phyloP scores from a whole-genome alignment of 495 filamentous ascomycete genomes.

The Daldinia loculata region DNA sequence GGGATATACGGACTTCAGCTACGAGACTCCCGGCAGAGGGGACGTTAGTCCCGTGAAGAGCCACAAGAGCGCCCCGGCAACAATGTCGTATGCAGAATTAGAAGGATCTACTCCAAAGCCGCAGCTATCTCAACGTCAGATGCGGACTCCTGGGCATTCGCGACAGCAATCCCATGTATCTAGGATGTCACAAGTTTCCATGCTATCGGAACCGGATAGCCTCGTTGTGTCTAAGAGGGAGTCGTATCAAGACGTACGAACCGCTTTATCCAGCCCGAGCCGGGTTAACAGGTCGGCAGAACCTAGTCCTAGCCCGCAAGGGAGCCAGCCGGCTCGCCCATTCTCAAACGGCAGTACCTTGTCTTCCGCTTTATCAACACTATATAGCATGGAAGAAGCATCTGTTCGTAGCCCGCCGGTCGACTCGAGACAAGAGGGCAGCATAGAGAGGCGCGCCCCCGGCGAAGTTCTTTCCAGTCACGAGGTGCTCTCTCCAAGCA shows the following conservation, averaged over 20 bases:
- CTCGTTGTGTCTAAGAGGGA: constrained; percentile 25
- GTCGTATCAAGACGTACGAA: constrained; percentile 38
- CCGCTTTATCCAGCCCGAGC: constrained; percentile 38
- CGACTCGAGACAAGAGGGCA: constrained; percentile 1
- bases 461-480: constrained; percentile 20
- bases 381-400: constrained; percentile 56
- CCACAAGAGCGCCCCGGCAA: constrained; percentile 45
- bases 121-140: constrained; percentile 16
- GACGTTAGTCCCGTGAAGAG: constrained; percentile 41
- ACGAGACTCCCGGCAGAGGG: constrained; percentile 14
- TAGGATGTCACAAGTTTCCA: constrained; percentile 46
- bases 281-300: constrained; percentile 23
- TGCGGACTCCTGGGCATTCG: constrained; percentile 29
- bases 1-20: neutral
- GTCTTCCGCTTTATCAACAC: constrained; percentile 55
- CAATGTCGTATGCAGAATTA: constrained; percentile 27
- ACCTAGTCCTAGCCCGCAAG: constrained; percentile 28
- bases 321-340: constrained; percentile 13
- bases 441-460: neutral
- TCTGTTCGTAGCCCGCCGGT: constrained; percentile 32
- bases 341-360: constrained; percentile 48
- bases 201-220: constrained; percentile 50
- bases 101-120: constrained; percentile 23
- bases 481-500: constrained; percentile 18
- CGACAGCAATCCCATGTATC: constrained; percentile 40